A percentile compares a stretch with the other conserved stretches of the same genome.
Evolutionary conservation across 2,329 filamentous ascomycete genomes (phyloP).

Genomic region (Didymella keratinophila): DNA sequence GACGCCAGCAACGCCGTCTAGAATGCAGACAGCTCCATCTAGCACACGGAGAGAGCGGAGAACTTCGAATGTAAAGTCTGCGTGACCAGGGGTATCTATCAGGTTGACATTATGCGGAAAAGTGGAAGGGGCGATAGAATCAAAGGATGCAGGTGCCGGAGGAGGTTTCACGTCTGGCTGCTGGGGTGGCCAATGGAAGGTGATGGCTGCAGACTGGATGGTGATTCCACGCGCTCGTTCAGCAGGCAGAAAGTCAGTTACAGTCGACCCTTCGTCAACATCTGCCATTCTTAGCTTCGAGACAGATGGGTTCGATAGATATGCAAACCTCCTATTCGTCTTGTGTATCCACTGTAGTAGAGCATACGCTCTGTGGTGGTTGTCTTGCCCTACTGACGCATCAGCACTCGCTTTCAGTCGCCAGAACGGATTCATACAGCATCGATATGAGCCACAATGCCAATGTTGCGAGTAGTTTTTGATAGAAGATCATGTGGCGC

Average conservation of each 20-base stretch:
- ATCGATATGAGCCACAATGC: conserved; percentile 98
- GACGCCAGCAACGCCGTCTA: conserved; percentile 91
- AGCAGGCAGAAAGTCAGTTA: conserved; percentile 94
- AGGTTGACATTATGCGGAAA: conserved; percentile 60
- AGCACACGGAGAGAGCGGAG: conserved; percentile 86
- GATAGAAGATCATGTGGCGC: conserved; percentile 52
- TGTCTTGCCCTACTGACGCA: conserved; percentile 75
- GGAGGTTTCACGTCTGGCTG: conserved; percentile 46
- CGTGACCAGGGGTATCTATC: conserved; percentile 96
- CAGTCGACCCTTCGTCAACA: conserved; percentile 94
- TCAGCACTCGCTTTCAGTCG: conserved; percentile 6
- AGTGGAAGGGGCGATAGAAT: conserved; percentile 56
- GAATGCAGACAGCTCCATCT: conserved; percentile 90
- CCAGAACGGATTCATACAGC: conserved; percentile 63
- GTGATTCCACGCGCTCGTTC: conserved; percentile 94
- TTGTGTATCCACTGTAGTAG: conserved; percentile 90
- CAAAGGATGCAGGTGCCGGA: conserved; percentile 40
- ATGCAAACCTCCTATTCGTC: conserved; percentile 74
- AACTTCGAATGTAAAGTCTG: conserved; percentile 97
- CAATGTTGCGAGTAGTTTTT: conserved; percentile 89
- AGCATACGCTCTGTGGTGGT: conserved; percentile 99
- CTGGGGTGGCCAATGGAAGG: conserved; percentile 85
- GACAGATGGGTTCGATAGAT: conserved; percentile 1
- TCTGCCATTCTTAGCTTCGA: conserved; percentile 55
- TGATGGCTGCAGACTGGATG: conserved; percentile 96